Evolutionary conservation across 768 basidiomycete genomes (phyloP), one percentile per base, ranked within the genome.

Genomic region (Hypholoma sublateritium): DNA sequence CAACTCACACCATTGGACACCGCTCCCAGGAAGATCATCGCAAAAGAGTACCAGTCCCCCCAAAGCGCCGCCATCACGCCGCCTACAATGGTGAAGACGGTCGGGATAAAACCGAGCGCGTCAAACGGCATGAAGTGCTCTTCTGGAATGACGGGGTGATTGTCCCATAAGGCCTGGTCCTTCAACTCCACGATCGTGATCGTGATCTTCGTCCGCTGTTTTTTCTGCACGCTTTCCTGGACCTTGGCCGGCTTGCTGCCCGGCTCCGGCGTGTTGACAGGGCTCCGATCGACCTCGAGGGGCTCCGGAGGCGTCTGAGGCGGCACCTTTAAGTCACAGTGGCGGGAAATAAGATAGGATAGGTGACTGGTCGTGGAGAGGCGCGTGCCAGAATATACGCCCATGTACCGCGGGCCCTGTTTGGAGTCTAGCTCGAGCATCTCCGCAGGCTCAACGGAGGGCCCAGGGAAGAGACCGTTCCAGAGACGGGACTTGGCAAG

Each of bases 381-480:
- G 37, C 57, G 57, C 4, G 62, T 63, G 19, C 62, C 62, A 2
- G 62, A 63, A 37, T 54, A 54, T 9, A 54, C 54, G 32, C 53
- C 62, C n/a, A 57, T 45, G 28, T 63, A 63, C 2, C 55, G 56
- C 9, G 62, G 59, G 2, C 62, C 62, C 5, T 37, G 17, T 21
- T 54, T 59, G 25, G 59, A 59, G 37, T 63, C 62, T 16, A 63
- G 48, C 22, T 60, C 62, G 12, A 63, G 42, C 57, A 60, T 63
- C 21, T 19, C 58, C n/a, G 62, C 51, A 5, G 62, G 62, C 16
- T 58, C 62, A 17, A 60, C 55, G 9, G 55, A 52, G 1, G 55
- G 46, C 13, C 62, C 62, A 37, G 62, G 62, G 44, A 56, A 63
- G n/a, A 63, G 51, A 0, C 62, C 62, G 17, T 58, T 57, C 62